Conservation (phyloP, 108 stramenopile genomes). For the Cyclostephanos tholiformis region DNA sequence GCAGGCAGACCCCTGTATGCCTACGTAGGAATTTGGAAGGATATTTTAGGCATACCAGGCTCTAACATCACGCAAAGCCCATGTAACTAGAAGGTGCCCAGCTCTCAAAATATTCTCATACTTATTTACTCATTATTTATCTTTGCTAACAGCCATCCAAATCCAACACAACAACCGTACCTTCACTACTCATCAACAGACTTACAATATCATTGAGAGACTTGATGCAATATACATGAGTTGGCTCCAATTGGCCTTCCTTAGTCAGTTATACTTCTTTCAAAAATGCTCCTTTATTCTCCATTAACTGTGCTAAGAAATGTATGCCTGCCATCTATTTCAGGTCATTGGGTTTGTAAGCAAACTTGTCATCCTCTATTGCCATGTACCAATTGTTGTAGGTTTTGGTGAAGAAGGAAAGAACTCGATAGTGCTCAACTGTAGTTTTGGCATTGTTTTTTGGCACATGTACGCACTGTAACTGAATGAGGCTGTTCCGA, state of each 20-base stretch:
- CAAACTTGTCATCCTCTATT: conserved; percentile 7
- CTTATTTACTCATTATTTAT: too few relatives aligned
- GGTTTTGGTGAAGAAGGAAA: conserved; percentile 24
- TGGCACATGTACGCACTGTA: conserved; percentile 2
- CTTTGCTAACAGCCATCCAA: not conserved
- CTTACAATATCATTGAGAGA: not conserved
- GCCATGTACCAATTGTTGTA: conserved; percentile 35
- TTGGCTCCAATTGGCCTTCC: conserved; percentile 15
- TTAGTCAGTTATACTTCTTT: conserved; percentile 15
- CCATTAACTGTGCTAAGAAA: conserved; percentile 22
- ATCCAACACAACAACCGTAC: not conserved
- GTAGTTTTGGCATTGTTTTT: not conserved
- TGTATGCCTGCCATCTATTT: conserved; percentile 9
- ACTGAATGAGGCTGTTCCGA: conserved; percentile 17
- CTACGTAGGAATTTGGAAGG: not conserved
- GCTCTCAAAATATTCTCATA: too few relatives aligned
- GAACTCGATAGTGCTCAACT: conserved; percentile 31
- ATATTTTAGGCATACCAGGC: not conserved
- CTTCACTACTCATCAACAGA: not conserved
- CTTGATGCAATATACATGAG: not conserved
- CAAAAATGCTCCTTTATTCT: conserved; percentile 1
- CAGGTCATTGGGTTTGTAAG: not conserved
- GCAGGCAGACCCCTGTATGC: not conserved
- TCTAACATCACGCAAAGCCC: too few relatives aligned
- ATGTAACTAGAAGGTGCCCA: too few relatives aligned